Conservation (phyloP, 257 asterid species). For the Schizonepeta tenuifolia region DNA sequence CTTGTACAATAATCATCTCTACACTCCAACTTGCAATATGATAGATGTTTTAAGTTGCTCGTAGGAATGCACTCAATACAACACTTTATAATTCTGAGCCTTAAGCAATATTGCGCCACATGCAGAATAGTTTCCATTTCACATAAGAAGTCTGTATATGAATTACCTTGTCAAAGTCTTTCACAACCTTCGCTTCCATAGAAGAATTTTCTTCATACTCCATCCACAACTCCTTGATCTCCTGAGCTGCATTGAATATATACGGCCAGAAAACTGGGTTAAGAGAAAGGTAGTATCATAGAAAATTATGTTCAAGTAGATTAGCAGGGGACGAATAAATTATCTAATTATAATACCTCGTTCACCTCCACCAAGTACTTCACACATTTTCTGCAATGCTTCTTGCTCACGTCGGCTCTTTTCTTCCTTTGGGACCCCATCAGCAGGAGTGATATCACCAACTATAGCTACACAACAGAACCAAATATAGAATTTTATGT, state of each 20-base stretch:
- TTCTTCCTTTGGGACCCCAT: slow-evolving; percentile 88
- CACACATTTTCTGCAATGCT: slow-evolving; percentile 86
- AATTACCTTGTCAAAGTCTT: slow-evolving; percentile 93
- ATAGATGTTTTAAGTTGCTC: background rate
- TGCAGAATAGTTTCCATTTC: background rate
- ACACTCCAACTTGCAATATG: background rate
- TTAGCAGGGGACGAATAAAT: slow-evolving; percentile 18
- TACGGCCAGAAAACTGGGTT: slow-evolving; percentile 34
- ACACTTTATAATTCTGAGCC: background rate
- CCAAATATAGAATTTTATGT: slow-evolving; percentile 19
- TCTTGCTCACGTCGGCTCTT: slow-evolving; percentile 81
- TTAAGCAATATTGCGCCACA: slow-evolving; percentile 12
- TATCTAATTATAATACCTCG: slow-evolving; percentile 64
- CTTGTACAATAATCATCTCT: background rate
- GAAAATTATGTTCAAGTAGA: slow-evolving; percentile 22
- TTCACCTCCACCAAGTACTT: slow-evolving; percentile 87
- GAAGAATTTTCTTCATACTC: slow-evolving; percentile 91
- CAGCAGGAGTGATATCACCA: slow-evolving; percentile 93
- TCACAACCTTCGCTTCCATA: slow-evolving; percentile 92
- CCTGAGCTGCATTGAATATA: slow-evolving; percentile 68
- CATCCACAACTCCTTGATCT: slow-evolving; percentile 85
- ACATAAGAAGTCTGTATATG: background rate
- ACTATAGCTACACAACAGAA: slow-evolving; percentile 67
- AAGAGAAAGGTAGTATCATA: slow-evolving; percentile 4
- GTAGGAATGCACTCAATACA: background rate